A percentile compares a stretch with the other conserved stretches of the same genome.
Evolutionary conservation across 2,329 filamentous ascomycete species (phyloP).

Genomic region (Cercospora nicotianae): DNA sequence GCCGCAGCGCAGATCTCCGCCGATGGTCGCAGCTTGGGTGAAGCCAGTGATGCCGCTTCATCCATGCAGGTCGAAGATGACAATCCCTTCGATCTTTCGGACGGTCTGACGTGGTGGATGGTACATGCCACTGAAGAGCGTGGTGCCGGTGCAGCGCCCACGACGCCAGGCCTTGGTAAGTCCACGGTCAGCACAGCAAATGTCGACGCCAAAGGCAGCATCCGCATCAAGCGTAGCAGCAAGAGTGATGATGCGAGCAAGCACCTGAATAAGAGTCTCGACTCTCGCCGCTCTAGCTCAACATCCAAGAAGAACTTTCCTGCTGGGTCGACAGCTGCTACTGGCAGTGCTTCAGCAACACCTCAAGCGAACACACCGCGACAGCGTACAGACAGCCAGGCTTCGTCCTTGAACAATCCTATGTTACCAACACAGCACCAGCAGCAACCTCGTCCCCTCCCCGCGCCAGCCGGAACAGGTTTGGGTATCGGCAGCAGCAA

Average conservation of each 20-base stretch:
- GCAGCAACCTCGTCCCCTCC: slow-evolving; percentile 19
- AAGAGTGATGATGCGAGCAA: slow-evolving; percentile 49
- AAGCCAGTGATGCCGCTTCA: slow-evolving; percentile 56
- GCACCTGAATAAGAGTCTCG: slow-evolving; percentile 74
- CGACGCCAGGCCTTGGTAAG: slow-evolving; percentile 89
- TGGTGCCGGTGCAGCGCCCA: slow-evolving; percentile 66
- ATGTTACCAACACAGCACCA: slow-evolving; percentile 8
- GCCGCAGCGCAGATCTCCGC: slow-evolving; percentile 50
- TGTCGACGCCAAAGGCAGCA: slow-evolving; percentile 77
- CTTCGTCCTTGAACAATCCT: slow-evolving; percentile 21
- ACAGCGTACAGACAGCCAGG: slow-evolving; percentile 30
- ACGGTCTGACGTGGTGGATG: slow-evolving; percentile 93
- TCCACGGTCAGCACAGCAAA: slow-evolving; percentile 86
- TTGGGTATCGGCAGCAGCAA: slow-evolving; percentile 19
- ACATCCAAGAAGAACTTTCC: slow-evolving; percentile 74
- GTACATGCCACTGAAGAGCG: slow-evolving; percentile 94
- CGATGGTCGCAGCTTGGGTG: slow-evolving; percentile 49
- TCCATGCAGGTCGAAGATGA: slow-evolving; percentile 67
- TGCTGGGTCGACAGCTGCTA: slow-evolving; percentile 21
- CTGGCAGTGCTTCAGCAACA: slow-evolving; percentile 16
- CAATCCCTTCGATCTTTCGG: slow-evolving; percentile 94
- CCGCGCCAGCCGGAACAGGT: slow-evolving; percentile 20
- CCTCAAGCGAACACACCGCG: slow-evolving; percentile 18
- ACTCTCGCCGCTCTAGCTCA: slow-evolving; percentile 85
- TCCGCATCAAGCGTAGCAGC: slow-evolving; percentile 48